Conservation (phyloP, 1,139 yeast species). For the Eremothecium sinecaudum region DNA sequence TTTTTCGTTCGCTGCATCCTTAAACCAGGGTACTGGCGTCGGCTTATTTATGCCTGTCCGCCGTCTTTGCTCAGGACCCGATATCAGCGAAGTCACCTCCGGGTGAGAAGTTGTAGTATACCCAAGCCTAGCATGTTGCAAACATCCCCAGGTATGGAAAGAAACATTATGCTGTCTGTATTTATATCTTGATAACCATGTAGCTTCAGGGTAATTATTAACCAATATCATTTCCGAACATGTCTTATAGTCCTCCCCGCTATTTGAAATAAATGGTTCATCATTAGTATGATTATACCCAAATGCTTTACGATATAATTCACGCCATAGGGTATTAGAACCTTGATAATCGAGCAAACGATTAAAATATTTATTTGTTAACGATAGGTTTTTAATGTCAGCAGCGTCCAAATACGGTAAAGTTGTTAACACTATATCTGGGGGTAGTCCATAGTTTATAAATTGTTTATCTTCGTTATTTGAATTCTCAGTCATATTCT, state of each 20-base stretch:
- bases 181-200: constrained; percentile 46
- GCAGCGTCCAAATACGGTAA: constrained; percentile 33
- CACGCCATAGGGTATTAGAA: constrained; percentile 38
- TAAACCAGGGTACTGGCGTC: constrained; percentile 32
- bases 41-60: constrained; percentile 38
- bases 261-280: constrained; percentile 33
- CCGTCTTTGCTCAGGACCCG: constrained; percentile 29
- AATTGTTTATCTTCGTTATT: not conserved
- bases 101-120: constrained; percentile 31
- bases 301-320: constrained; percentile 43
- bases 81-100: constrained; percentile 23
- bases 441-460: constrained; percentile 17
- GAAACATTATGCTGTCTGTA: constrained; percentile 37
- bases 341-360: constrained; percentile 30
- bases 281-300: constrained; percentile 33
- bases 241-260: constrained; percentile 18
- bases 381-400: constrained; percentile 42
- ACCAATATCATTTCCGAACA: constrained; percentile 28
- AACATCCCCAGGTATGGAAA: constrained; percentile 57
- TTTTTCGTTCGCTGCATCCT: constrained; percentile 9
- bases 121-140: constrained; percentile 50
- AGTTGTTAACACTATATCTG: constrained; percentile 26
- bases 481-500: no score
- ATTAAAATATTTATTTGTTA: constrained; percentile 33
- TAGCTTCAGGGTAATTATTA: constrained; percentile 24